These are phyloP conservation scores for Mucor piriformis DNA, from an alignment of 371 early-diverging fungal genomes.

Conservation along the genomic window DNA sequence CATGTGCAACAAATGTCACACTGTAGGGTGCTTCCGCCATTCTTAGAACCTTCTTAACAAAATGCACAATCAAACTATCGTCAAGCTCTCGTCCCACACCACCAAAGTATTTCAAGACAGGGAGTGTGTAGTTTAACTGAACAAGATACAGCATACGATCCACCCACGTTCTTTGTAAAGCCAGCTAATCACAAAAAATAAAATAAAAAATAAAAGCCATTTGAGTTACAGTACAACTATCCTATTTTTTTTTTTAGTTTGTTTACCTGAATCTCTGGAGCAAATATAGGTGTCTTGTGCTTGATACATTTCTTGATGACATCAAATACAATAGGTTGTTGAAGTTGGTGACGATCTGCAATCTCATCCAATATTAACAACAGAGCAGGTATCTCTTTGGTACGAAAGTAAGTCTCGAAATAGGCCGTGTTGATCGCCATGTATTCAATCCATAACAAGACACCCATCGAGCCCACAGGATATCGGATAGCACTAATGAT, in stretches of 20 bases:
- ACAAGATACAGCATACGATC: conserved; percentile 68
- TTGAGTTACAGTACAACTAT: not conserved
- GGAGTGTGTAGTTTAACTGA: conserved; percentile 61
- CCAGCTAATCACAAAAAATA: conserved; percentile 40
- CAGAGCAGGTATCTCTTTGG: conserved; percentile 61
- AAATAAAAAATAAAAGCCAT: not conserved
- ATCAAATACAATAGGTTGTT: conserved; percentile 63
- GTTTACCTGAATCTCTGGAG: conserved; percentile 60
- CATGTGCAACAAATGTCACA: conserved; percentile 45
- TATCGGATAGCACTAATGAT: conserved; percentile 35
- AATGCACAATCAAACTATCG: conserved; percentile 61
- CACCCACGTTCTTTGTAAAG: conserved; percentile 64
- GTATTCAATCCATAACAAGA: conserved; percentile 68
- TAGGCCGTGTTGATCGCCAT: conserved; percentile 62
- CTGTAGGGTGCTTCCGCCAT: conserved; percentile 56
- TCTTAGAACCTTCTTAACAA: conserved; percentile 55
- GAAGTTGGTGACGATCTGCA: conserved; percentile 65
- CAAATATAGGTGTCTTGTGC: conserved; percentile 42
- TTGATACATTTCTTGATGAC: conserved; percentile 49
- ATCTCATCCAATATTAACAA: conserved; percentile 71
- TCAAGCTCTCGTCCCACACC: conserved; percentile 53
- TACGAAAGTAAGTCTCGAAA: conserved; percentile 69
- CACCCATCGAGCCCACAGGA: conserved; percentile 58
- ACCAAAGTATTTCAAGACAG: conserved; percentile 59
- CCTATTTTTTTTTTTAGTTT: not conserved